Base-by-base conservation (phyloP, 768 basidiomycete genomes). In the Termitomyces sp. region DNA sequence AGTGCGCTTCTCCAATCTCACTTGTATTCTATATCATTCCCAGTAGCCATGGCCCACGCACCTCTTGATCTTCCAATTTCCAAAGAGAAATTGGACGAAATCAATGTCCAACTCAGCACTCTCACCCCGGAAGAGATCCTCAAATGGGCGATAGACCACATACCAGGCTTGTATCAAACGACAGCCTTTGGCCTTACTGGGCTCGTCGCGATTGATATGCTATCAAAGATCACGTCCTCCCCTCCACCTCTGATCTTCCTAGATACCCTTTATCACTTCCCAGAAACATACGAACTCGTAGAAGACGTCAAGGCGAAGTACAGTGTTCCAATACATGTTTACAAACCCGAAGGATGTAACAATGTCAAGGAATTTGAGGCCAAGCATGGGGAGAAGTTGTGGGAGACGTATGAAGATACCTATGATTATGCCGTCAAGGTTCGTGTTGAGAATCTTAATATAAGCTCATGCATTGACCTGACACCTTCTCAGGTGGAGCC, bases 121-220 rank as follows among this genome's bases (percentile, higher is more conserved):
- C 82, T 92, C 59, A 78, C 84, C 0, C 93, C 97, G 1, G 87
- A 92, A 63, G 81, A 93, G 60, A 92, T 98, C 62, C 80, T 99
- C 53, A 65, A 69, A 68, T 98, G 96, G 96, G 92, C 88, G 1
- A 68, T 94, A 50, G 80, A 83, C 44, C 79, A 92, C 64, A 75
- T 98, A 18, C 90, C 94, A 0, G 79, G 81, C 7, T 76, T 98
- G 20, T 86, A 85, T 71, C 96, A 99, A 70, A 98, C 97, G 6
- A 98, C 96, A 5, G 96, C 97, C 0, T 96, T 99, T 67, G 97
- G 97, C 7, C 79, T 98, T 58, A 98, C 95, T 0, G 96, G 97
- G 10, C 85, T 95, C 53, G 94, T 93, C 55, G 87, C 94, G 20
- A 86, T 92, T 59, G 94, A 97, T 70, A 97, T 99, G 92, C 83